phyloP scores from a whole-genome alignment of 441 rosid genomes.

The Theobroma grandiflorum region DNA sequence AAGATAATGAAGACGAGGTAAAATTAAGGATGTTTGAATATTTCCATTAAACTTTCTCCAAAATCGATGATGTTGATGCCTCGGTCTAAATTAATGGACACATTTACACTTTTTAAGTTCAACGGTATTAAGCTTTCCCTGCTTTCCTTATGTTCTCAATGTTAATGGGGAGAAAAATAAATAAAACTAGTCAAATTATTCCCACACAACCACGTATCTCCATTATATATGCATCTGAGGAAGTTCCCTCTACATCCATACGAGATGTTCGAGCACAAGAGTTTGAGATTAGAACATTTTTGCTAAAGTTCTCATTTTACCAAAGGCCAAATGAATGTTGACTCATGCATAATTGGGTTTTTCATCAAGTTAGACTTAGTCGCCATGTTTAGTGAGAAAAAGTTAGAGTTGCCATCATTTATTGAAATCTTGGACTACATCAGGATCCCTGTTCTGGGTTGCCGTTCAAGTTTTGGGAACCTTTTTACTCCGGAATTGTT shows the following conservation, averaged over 20 bases:
- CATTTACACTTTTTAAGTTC: not conserved
- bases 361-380: not conserved
- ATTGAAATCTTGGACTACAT: not conserved
- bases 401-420: not conserved
- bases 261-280: not conserved
- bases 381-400: not conserved
- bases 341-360: not conserved
- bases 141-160: not conserved
- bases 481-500: not conserved
- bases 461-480: not conserved
- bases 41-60: not conserved
- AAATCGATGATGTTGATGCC: not conserved
- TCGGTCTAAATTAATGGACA: not conserved
- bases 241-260: not conserved
- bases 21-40: conserved; percentile 20
- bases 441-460: conserved; percentile 1
- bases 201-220: not conserved
- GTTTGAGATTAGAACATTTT: not conserved
- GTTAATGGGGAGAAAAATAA: not conserved
- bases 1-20: conserved; percentile 67
- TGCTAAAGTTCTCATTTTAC: not conserved
- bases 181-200: not conserved
- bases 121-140: not conserved
- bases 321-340: not conserved
- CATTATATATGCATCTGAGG: not conserved